Conservation (phyloP, 768 basidiomycete genomes). For the Kwoniella heveanensis region DNA sequence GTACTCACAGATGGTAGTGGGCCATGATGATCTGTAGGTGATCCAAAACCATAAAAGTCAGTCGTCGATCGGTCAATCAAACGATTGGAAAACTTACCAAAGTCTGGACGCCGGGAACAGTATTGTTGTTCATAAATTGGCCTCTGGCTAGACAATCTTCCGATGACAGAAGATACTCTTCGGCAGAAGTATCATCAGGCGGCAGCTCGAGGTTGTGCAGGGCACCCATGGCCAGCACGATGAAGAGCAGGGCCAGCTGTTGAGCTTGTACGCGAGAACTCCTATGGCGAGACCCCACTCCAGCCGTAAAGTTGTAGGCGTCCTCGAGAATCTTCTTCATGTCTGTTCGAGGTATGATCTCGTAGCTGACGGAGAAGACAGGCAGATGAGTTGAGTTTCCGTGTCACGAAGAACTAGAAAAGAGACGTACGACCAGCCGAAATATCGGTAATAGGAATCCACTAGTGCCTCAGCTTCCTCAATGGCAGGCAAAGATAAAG, state of each 20-base stretch:
- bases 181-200: slow-evolving; percentile 17
- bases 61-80: not conserved
- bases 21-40: slow-evolving; percentile 23
- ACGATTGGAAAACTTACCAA: not conserved
- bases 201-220: slow-evolving; percentile 27
- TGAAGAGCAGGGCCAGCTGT: slow-evolving; percentile 26
- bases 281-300: not conserved
- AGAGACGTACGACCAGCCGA: slow-evolving; percentile 32
- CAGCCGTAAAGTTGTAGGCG: not conserved
- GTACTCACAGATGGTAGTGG: slow-evolving; percentile 22
- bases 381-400: too few relatives aligned
- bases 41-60: not conserved
- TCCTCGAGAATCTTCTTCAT: slow-evolving; percentile 5
- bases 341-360: slow-evolving; percentile 12
- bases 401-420: too few relatives aligned
- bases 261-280: slow-evolving; percentile 4
- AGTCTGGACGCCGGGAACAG: slow-evolving; percentile 30
- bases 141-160: slow-evolving; percentile 21
- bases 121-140: slow-evolving; percentile 28
- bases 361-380: slow-evolving; percentile 28
- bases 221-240: slow-evolving; percentile 30
- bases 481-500: slow-evolving; percentile 12
- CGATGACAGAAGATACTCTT: slow-evolving; percentile 14
- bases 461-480: slow-evolving; percentile 24
- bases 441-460: slow-evolving; percentile 28